Evolutionary conservation across 1,284 basidiomycete genomes (phyloP).

Genomic region (Sphagnurus paluster): DNA sequence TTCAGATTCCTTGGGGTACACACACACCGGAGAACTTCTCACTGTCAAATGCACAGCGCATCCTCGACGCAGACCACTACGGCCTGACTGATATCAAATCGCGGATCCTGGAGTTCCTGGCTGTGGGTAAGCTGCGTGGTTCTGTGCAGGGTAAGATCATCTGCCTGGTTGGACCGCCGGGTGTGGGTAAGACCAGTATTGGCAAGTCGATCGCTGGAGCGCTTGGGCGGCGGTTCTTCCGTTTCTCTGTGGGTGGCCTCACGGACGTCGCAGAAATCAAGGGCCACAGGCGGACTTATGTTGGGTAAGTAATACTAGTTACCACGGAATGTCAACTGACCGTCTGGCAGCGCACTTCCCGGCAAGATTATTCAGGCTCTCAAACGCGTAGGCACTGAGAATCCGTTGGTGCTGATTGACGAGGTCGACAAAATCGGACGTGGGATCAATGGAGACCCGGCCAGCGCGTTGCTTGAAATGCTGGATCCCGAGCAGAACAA

Average conservation of each 20-base stretch:
- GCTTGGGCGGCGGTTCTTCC: slow-evolving; percentile 86
- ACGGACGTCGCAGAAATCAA: slow-evolving; percentile 99
- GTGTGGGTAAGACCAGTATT: slow-evolving; percentile 94
- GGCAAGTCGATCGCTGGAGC: slow-evolving; percentile 94
- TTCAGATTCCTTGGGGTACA: slow-evolving; percentile 96
- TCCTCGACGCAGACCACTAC: slow-evolving; percentile 96
- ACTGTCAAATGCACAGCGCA: slow-evolving; percentile 80
- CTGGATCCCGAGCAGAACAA: slow-evolving; percentile 98
- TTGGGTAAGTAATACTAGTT: slow-evolving; percentile 74
- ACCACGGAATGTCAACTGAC: slow-evolving; percentile 8
- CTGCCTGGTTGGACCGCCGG: slow-evolving; percentile 94
- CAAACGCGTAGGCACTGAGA: slow-evolving; percentile 96
- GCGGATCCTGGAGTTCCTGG: slow-evolving; percentile 96
- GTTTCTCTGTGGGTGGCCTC: slow-evolving; percentile 96
- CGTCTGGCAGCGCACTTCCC: slow-evolving; percentile 72
- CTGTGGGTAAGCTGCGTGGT: slow-evolving; percentile 94
- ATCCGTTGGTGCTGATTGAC: slow-evolving; percentile 95
- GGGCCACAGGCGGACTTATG: slow-evolving; percentile 96
- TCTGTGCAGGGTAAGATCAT: slow-evolving; percentile 98
- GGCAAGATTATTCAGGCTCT: slow-evolving; percentile 98
- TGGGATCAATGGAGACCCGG: slow-evolving; percentile 94
- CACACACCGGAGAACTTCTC: slow-evolving; percentile 95
- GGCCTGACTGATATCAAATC: slow-evolving; percentile 96
- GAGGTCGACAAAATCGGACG: slow-evolving; percentile 99
- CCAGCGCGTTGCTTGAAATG: slow-evolving; percentile 95